Evolutionary conservation across 345 rosid species (phyloP), one percentile per base, ranked within the genome.

Genomic region (Schrenkiella parvula): DNA sequence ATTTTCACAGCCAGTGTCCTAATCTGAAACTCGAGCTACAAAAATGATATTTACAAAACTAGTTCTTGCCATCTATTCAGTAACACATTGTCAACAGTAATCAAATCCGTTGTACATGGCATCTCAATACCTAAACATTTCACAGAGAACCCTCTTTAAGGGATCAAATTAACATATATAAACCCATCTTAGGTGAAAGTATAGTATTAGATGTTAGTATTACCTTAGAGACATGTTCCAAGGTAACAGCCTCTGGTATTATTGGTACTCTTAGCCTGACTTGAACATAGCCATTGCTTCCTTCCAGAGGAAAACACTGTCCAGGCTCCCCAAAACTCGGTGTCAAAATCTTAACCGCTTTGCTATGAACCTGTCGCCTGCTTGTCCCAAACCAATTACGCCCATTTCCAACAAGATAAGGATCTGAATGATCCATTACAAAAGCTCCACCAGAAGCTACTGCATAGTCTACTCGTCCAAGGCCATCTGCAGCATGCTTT

Each of bases 261-360:
- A 95, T 85, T 13, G 93, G 85, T 0, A 75, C 51, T 66, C 99
- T 82, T 66, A 95, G 81, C 81, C 77, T 88, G 68, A 95, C 81
- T 74, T 86, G 85, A 64, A 89, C 92, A 85, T 80, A 95, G 0
- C 99, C 99, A 55, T 64, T 64, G 41, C 80, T 85, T 66, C 98
- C 99, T 77, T 82, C 87, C 81, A 91, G 48, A 0, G 99, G 85
- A 77, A 95, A 95, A 77, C 99, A 91, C 79, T 88, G 91, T 0
- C 99, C 99, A n/a, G 98, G 97, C 85, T 95, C 96, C 19, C 97
- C 98, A 13, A 87, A 91, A 85, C 99, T 91, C 0, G 99, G 99
- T 19, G 70, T 84, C 81, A 95, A 76, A 88, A 95, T 84, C 83
- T 80, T 92, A 38, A 48, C 66, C 3, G 98, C 90, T 53, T 82